phyloP scores from a whole-genome alignment of 176 grass and related monocot genomes.

The Tillandsia leiboldiana region DNA sequence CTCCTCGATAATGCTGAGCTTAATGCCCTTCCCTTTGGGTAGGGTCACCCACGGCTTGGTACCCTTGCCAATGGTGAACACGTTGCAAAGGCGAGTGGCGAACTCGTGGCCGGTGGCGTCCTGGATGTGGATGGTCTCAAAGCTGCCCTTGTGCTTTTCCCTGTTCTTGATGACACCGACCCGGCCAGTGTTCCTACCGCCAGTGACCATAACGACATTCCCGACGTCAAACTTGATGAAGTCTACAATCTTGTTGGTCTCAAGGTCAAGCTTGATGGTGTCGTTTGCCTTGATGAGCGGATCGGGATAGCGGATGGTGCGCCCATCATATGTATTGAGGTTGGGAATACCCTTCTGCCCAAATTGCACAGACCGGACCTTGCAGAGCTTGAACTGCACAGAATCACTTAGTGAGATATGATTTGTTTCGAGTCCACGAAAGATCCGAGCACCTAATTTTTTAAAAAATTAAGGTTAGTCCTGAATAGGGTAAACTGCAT shows the following conservation, averaged over 20 bases:
- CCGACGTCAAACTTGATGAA: constrained; percentile 30
- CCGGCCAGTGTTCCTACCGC: constrained; percentile 24
- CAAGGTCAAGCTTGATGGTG: constrained; percentile 20
- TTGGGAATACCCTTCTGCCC: constrained; percentile 26
- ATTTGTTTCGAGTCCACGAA: not conserved
- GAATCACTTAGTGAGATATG: not conserved
- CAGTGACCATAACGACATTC: constrained; percentile 29
- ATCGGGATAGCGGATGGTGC: constrained; percentile 22
- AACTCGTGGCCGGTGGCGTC: too few species aligned
- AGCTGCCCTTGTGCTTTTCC: constrained; percentile 26
- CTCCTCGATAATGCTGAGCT: too few species aligned
- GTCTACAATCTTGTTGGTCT: constrained; percentile 20
- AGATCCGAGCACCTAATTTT: too few species aligned
- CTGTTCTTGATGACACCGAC: constrained; percentile 28
- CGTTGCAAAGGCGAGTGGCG: too few species aligned
- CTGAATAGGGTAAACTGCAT: too few species aligned
- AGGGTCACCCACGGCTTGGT: too few species aligned
- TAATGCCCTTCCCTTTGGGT: too few species aligned
- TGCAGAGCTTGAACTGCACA: constrained; percentile 25
- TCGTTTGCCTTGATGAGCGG: constrained; percentile 25
- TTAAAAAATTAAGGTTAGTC: too few species aligned
- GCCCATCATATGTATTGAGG: constrained; percentile 23
- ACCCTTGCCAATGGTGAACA: too few species aligned
- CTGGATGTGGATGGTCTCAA: constrained; percentile 23
- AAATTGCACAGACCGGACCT: constrained; percentile 18